Conservation (phyloP, 2,329 filamentous ascomycete genomes). For the Graphilbum sp. region DNA sequence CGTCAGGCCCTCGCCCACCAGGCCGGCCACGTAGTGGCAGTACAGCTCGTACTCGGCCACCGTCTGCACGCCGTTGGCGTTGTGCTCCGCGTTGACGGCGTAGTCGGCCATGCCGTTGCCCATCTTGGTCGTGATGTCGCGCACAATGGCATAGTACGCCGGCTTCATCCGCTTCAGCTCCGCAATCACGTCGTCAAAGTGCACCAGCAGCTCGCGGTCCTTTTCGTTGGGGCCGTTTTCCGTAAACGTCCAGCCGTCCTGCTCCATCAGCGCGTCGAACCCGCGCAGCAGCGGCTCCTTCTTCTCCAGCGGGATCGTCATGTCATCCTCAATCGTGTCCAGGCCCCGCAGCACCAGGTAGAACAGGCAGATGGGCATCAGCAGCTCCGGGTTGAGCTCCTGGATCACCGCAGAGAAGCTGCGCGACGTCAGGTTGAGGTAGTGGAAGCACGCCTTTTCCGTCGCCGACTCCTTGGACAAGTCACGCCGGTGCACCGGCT, state of each 20-base stretch:
- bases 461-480: conserved; percentile 56
- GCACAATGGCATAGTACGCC: conserved; percentile 71
- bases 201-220: conserved; percentile 77
- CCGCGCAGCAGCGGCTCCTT: conserved; percentile 78
- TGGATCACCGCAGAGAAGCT: conserved; percentile 90
- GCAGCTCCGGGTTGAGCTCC: conserved; percentile 85
- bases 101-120: conserved; percentile 98
- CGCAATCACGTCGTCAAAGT: conserved; percentile 73
- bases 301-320: conserved; percentile 64
- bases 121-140: conserved; percentile 88
- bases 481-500: conserved; percentile 75
- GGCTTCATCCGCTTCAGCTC: conserved; percentile 84
- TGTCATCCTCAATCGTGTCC: conserved; percentile 98
- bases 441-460: conserved; percentile 70
- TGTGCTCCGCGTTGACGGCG: conserved; percentile 65
- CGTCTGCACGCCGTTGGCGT: conserved; percentile 64
- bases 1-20: conserved; percentile 91
- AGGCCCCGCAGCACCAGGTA: conserved; percentile 84
- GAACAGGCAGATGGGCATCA: conserved; percentile 76
- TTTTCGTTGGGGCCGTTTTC: conserved; percentile 85
- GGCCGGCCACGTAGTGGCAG: conserved; percentile 94
- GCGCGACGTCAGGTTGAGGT: conserved; percentile 74
- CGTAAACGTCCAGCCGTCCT: conserved; percentile 80
- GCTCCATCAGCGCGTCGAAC: conserved; percentile 63
- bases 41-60: conserved; percentile 87